phyloP scores from a whole-genome alignment of 257 asterid genomes.

The Schizonepeta tenuifolia region DNA sequence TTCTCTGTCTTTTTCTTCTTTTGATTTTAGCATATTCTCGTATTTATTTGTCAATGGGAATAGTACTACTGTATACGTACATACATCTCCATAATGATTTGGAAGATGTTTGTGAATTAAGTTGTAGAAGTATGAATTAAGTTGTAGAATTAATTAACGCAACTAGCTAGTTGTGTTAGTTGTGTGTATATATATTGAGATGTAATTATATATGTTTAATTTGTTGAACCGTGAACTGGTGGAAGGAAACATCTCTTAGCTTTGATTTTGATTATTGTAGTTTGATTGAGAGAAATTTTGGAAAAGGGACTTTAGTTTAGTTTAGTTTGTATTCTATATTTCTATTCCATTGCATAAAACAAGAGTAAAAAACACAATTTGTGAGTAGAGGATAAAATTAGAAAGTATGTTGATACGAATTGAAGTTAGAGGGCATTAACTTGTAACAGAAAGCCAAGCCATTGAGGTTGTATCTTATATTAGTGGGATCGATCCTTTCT shows the following conservation, averaged over 20 bases:
- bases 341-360: neutral
- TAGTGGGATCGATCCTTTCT: neutral
- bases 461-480: neutral
- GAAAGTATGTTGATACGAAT: neutral
- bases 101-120: no score
- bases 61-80: no score
- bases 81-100: no score
- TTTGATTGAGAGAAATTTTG: constrained; percentile 25
- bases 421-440: neutral
- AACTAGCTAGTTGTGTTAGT: no score
- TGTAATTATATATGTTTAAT: no score
- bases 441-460: neutral
- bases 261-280: constrained; percentile 37
- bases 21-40: no score
- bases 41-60: no score
- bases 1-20: no score
- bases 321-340: constrained; percentile 21
- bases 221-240: constrained; percentile 29
- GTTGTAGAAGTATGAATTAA: no score
- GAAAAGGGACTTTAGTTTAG: neutral
- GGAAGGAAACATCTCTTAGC: constrained; percentile 42
- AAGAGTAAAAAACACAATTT: neutral
- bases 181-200: no score
- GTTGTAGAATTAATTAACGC: no score
- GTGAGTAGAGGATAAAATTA: neutral